phyloP scores from a whole-genome alignment of 257 asterid species.

The Schizonepeta tenuifolia region DNA sequence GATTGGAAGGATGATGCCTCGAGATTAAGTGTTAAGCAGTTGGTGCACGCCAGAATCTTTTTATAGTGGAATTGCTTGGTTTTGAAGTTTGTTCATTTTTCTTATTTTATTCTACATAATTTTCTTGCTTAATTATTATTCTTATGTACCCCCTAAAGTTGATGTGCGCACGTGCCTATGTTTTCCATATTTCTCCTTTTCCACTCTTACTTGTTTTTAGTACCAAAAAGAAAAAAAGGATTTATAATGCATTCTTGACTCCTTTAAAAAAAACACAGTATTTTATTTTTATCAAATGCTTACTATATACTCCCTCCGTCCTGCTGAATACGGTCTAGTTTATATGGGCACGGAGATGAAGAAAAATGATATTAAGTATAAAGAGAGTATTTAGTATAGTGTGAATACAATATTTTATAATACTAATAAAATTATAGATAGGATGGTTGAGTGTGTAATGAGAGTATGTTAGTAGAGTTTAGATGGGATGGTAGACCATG shows the following conservation, averaged over 20 bases:
- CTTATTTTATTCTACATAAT: conserved; percentile 28
- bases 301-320: no score
- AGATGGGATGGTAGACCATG: no score
- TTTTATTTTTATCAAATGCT: no score
- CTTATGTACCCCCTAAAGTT: conserved; percentile 34
- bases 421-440: no score
- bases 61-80: conserved; percentile 50
- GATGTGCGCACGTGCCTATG: conserved; percentile 56
- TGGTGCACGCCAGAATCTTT: conserved; percentile 72
- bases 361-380: no score
- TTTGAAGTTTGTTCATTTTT: conserved; percentile 49
- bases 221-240: not conserved
- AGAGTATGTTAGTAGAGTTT: no score
- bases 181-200: conserved; percentile 28
- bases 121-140: conserved; percentile 30
- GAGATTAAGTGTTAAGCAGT: conserved; percentile 45
- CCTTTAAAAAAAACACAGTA: no score
- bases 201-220: not conserved
- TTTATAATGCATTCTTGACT: not conserved
- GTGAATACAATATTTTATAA: no score
- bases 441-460: no score
- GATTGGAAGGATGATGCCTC: conserved; percentile 53
- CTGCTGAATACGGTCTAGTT: no score
- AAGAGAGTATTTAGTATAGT: no score
- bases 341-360: no score